Conservation (phyloP, 2,329 filamentous ascomycete genomes). For the Cryphonectria nitschkei region DNA sequence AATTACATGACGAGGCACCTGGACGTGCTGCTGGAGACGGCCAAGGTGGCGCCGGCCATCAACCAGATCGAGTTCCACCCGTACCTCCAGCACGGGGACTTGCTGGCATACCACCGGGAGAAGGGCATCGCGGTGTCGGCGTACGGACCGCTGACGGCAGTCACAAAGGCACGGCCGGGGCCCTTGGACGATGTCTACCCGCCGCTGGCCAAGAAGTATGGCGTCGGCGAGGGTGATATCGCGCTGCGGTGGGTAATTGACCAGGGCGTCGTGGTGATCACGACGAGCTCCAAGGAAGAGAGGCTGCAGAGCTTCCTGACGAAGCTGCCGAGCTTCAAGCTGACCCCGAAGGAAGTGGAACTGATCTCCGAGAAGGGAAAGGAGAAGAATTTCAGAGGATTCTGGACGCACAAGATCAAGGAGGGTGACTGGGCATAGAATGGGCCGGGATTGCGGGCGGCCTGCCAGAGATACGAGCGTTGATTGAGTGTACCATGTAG, state of each 20-base stretch:
- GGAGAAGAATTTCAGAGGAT: constrained; percentile 64
- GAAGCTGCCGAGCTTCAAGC: constrained; percentile 58
- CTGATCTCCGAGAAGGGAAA: constrained; percentile 59
- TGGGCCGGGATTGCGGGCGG: too few species aligned
- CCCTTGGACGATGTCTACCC: constrained; percentile 57
- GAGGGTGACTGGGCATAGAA: constrained; percentile 46
- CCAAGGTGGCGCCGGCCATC: constrained; percentile 65
- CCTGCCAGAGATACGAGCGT: too few species aligned
- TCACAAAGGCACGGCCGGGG: constrained; percentile 53
- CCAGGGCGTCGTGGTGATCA: constrained; percentile 61
- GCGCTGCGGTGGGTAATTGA: constrained; percentile 62
- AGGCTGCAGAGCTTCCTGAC: constrained; percentile 59
- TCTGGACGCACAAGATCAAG: constrained; percentile 59
- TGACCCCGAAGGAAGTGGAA: constrained; percentile 61
- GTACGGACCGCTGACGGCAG: constrained; percentile 36
- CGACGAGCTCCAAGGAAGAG: constrained; percentile 62
- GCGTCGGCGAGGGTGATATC: constrained; percentile 55
- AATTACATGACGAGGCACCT: constrained; percentile 68
- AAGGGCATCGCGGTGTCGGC: constrained; percentile 44
- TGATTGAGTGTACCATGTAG: too few species aligned
- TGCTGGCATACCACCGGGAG: constrained; percentile 45
- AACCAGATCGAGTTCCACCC: constrained; percentile 86
- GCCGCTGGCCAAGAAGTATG: constrained; percentile 53
- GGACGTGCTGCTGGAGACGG: constrained; percentile 59
- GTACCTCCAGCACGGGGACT: constrained; percentile 66